phyloP scores from a whole-genome alignment of 306 rosid genomes.

The Cotoneaster glaucophyllus region DNA sequence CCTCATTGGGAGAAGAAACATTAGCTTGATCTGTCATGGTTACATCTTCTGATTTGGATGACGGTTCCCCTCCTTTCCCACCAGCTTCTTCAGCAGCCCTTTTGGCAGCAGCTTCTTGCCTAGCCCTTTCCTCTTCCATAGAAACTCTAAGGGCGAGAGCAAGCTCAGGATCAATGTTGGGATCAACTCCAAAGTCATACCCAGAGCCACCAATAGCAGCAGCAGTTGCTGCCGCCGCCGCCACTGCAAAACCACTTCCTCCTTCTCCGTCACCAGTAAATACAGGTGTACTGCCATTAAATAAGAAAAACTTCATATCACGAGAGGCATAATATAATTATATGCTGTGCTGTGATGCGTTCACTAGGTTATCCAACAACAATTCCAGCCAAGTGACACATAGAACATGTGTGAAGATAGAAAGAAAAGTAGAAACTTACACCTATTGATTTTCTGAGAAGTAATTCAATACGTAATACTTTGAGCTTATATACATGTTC shows the following conservation, averaged over 20 bases:
- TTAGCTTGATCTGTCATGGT: constrained; percentile 18
- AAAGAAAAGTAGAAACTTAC: not conserved
- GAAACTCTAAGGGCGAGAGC: constrained; percentile 48
- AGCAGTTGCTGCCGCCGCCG: constrained; percentile 25
- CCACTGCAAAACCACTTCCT: constrained; percentile 33
- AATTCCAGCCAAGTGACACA: not conserved
- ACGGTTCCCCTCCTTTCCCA: constrained; percentile 27
- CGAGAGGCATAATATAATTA: not conserved
- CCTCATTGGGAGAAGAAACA: constrained; percentile 11
- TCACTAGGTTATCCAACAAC: not conserved
- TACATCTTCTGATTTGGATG: constrained; percentile 29
- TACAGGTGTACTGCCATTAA: constrained; percentile 35
- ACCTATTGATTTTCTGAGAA: not conserved
- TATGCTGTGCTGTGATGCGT: not conserved
- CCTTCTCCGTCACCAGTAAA: constrained; percentile 39
- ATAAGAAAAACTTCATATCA: not conserved
- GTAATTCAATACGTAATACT: not conserved
- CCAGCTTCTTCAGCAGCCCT: constrained; percentile 31
- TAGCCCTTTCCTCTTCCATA: constrained; percentile 43
- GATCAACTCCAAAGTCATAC: constrained; percentile 35
- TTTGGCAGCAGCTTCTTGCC: constrained; percentile 39
- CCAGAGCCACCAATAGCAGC: constrained; percentile 30
- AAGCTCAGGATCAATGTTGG: constrained; percentile 34
- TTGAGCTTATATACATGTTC: not conserved
- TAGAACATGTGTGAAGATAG: not conserved